Base-by-base conservation (phyloP, 805 yeast species). In the Teunomyces atbi region DNA sequence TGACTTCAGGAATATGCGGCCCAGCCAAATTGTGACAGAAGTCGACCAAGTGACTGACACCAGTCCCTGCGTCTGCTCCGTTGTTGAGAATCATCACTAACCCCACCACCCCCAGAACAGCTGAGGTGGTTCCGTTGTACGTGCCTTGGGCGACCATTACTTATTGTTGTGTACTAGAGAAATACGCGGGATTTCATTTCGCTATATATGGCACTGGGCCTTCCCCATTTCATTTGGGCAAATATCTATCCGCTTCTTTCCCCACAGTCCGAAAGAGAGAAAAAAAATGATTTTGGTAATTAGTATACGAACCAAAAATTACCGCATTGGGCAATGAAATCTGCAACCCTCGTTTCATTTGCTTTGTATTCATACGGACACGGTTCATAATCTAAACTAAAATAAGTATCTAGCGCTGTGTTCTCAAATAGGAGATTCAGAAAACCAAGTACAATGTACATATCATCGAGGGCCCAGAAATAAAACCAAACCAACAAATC, bases 401-500 rank as follows among this genome's bases (percentile, higher is more conserved):
- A 30, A 30, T 13, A 30, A 6, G 4, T 12, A 13, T 13, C 6
- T 13, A 30, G 16, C 15, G 10, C 18, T 13, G 16, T 7, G 33
- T 33, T 33, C 37, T 18, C 20, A 13, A 18, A 33, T 16, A 33
- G 36, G 36, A 16, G 20, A 33, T 33, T 30, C 35, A 48, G 28
- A 35, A 48, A 40, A 90, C 81, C 48, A 94, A 70, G 59, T 92
- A 92, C 52, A 89, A 70, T 1, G 95, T 81, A 61, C 96, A 87
- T 72, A 91, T 81, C 57, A 94, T 66, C 48, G 96, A 83, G 6
- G 98, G 98, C 1, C 97, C 97, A 6, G 85, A 75, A 40, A 89
- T 83, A 45, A 94, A 84, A 6, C 98, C 97, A 42, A 89, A 60
- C 98, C 98, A 92, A 66, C 94, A 94, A 16, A 89, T 70, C 33